Evolutionary conservation across 2,329 filamentous ascomycete genomes (phyloP), one percentile per base, ranked within the genome.

Genomic region (Cadophora malorum): DNA sequence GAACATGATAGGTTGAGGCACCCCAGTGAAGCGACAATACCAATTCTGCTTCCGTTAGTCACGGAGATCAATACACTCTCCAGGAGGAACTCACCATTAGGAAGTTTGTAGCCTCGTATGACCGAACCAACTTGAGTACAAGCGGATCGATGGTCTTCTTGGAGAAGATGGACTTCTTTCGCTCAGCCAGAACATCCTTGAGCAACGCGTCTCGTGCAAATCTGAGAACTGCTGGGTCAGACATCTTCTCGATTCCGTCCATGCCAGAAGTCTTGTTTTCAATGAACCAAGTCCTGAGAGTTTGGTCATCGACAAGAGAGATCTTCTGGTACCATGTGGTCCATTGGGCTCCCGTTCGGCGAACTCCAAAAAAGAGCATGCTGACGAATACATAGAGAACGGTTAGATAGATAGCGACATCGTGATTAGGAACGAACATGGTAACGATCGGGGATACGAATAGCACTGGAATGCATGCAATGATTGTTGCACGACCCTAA

Each of bases 381-480:
- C 79, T 73, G 4, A 89, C 79, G 71, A 89, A 88, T 3, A 81
- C 69, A 66, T 84, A 88, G 1, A 88, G 78, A 1, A 88, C 79
- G 1, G 81, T 79, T 1, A 88, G 80, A 71, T 90, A 90, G 35
- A 90, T 82, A 31, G 81, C 78, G 0, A 86, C 79, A 71, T 89
- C 87, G 70, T 87, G 78, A 1, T 81, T 81, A 10, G 80, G 77
- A 31, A 84, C 74, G 72, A 84, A 88, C 0, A 83, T 81, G 0
- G 86, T 86, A 10, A 88, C 75, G 23, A 88, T 78, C 0, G 87
- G 87, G 0, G 86, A 86, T 25, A 89, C 77, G 64, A 86, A 81
- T 6, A 89, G 79, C 0, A 87, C 80, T 0, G 86, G 85, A 41
- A 89, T 82, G 41, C 85, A 84, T 19, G 79, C 75, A 70, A 87